Conservation (phyloP, 306 rosid species). For the Sechiopsis laciniata region DNA sequence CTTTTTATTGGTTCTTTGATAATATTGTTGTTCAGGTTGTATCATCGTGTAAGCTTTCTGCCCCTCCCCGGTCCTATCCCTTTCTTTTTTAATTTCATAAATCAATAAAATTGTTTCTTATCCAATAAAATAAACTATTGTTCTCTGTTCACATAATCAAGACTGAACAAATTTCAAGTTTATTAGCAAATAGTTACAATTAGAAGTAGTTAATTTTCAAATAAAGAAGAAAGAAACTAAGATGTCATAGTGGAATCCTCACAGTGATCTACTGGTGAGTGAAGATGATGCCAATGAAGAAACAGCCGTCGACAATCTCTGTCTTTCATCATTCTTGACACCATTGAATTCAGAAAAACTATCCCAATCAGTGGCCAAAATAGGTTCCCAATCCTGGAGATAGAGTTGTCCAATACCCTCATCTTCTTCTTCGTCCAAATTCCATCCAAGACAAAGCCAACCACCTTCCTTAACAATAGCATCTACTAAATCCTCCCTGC, state of each 20-base stretch:
- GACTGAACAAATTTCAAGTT: not conserved
- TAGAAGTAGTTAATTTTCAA: not conserved
- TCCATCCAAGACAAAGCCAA: constrained; percentile 89
- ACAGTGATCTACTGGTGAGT: constrained; percentile 44
- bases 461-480: constrained; percentile 66
- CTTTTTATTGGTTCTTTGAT: no score
- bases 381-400: not conserved
- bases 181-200: not conserved
- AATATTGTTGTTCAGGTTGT: no score
- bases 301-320: constrained; percentile 25
- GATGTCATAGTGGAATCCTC: constrained; percentile 37
- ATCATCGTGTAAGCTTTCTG: no score
- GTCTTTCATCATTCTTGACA: constrained; percentile 23
- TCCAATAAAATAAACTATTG: no score
- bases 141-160: not conserved
- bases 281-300: constrained; percentile 31
- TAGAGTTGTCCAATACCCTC: constrained; percentile 12
- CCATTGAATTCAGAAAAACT: constrained; percentile 21
- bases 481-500: constrained; percentile 71
- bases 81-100: no score
- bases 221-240: not conserved
- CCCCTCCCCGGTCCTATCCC: no score
- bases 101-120: no score
- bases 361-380: not conserved
- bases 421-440: constrained; percentile 37